Conservation (phyloP, 1,139 yeast genomes). For the Suhomyces ambrosiae region DNA sequence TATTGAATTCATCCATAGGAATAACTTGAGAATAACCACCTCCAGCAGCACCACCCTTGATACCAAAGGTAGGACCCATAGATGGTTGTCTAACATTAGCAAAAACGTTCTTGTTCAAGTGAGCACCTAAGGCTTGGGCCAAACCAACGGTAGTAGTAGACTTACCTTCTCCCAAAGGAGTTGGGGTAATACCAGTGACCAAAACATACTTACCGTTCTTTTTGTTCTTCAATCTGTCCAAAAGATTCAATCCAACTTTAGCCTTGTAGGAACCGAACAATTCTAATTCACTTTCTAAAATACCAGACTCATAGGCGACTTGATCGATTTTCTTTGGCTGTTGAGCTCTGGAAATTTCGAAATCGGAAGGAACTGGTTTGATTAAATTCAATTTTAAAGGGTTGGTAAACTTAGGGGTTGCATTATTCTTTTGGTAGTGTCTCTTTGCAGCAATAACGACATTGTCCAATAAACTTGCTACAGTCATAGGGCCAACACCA, state of each 20-base stretch:
- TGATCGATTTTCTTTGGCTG: constrained; percentile 65
- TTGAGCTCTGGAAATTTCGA: constrained; percentile 73
- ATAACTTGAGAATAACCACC: constrained; percentile 86
- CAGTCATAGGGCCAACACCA: constrained; percentile 91
- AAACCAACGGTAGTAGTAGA: constrained; percentile 79
- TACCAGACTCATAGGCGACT: constrained; percentile 67
- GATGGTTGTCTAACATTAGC: constrained; percentile 86
- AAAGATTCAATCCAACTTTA: constrained; percentile 67
- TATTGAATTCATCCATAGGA: constrained; percentile 86
- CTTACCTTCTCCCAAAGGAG: constrained; percentile 83
- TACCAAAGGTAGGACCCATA: constrained; percentile 88
- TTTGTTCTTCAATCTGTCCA: constrained; percentile 69
- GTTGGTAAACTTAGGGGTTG: constrained; percentile 51
- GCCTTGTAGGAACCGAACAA: constrained; percentile 76
- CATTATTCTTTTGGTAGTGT: constrained; percentile 47
- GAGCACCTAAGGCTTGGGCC: constrained; percentile 80
- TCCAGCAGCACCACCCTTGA: constrained; percentile 89
- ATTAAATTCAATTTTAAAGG: constrained; percentile 53
- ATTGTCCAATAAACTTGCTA: constrained; percentile 85
- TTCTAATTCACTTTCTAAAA: constrained; percentile 64
- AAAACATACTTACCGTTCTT: constrained; percentile 65
- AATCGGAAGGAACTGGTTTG: constrained; percentile 74
- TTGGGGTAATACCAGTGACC: constrained; percentile 83
- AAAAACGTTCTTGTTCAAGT: constrained; percentile 64
- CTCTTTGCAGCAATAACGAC: constrained; percentile 79